These are phyloP conservation scores for Zygotorulaspora chibaensis DNA, from an alignment of 805 yeast genomes.

Conservation along the genomic window DNA sequence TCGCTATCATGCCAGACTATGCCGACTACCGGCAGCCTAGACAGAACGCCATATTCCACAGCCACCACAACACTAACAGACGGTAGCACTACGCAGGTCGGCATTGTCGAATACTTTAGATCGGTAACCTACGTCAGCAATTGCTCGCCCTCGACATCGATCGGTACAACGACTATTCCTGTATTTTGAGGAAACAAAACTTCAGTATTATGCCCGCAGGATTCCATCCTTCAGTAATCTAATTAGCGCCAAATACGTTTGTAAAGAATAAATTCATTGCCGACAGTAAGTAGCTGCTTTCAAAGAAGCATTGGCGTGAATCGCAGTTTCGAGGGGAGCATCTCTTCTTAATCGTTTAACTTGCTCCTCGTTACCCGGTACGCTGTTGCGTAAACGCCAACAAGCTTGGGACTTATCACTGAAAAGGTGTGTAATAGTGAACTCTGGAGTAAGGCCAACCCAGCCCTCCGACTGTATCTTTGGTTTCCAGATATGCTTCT, in stretches of 20 bases:
- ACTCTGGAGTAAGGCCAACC: not conserved
- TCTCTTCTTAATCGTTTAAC: too few relatives aligned
- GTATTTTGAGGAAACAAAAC: conserved; percentile 1
- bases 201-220: not conserved
- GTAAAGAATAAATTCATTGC: too few relatives aligned
- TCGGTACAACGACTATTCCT: conserved; percentile 9
- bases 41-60: conserved; percentile 25
- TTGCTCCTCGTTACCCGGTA: not conserved
- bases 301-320: too few relatives aligned
- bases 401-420: not conserved
- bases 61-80: conserved; percentile 16
- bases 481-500: not conserved
- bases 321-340: not conserved
- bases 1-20: conserved; percentile 19
- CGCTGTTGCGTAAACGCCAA: too few relatives aligned
- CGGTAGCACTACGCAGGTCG: conserved; percentile 18
- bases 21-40: conserved; percentile 23
- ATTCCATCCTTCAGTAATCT: not conserved
- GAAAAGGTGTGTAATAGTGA: not conserved
- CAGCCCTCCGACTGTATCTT: not conserved
- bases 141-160: conserved; percentile 15
- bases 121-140: conserved; percentile 23
- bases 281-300: too few relatives aligned
- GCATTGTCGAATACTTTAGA: conserved; percentile 23
- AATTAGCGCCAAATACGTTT: too few relatives aligned